Base-by-base conservation (phyloP, 2,329 filamentous ascomycete genomes). In the Coniochaeta ligniaria region DNA sequence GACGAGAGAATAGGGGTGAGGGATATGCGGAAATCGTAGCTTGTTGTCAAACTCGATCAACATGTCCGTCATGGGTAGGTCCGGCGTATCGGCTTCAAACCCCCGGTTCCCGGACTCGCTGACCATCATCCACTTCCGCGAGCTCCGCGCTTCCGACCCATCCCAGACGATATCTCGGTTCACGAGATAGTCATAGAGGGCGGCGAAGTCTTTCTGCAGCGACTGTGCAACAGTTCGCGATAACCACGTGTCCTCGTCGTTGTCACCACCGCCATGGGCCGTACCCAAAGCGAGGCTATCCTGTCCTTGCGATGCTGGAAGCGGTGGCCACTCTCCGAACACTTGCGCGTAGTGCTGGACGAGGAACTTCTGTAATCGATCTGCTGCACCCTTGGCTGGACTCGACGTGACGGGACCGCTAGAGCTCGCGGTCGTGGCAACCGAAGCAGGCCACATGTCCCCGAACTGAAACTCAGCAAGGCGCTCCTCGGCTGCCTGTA, bases 181-280 rank as follows among this genome's bases (percentile, higher is more conserved):
- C 17, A 91, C 87, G 1, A 90, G 75, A 63, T 88, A 89, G 66
- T 90, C 87, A 66, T 91, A 91, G 1, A 91, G 74, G 0, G 84
- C 83, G 2, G 85, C 84, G 66, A 91, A 90, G 64, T 90, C 88
- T 35, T 76, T 77, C 64, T 88, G 85, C n/a, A 91, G 70, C 2
- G 76, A 76, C 55, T 80, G 77, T 1, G 80, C 80, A 20, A 89
- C 70, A 3, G 77, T 80, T 45, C 87, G 78, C 5, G 82, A 87
- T 14, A 90, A 75, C 87, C 87, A 90, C 43, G 77, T 76, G 11
- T 81, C 78, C 35, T 80, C 76, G 0, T 75, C 73, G 41, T 65
- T 58, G 59, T 74, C 68, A 43, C 63, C 59, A 56, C 67, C 66
- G 6, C 60, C 59, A 59, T 60, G 59, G 66, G 41, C 61, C 14